Percentiles rank a stretch among this genome's conserved stretches.
These are phyloP conservation scores for Noccaea bulbosa DNA, from an alignment of 345 rosid species.

Conservation along the genomic window DNA sequence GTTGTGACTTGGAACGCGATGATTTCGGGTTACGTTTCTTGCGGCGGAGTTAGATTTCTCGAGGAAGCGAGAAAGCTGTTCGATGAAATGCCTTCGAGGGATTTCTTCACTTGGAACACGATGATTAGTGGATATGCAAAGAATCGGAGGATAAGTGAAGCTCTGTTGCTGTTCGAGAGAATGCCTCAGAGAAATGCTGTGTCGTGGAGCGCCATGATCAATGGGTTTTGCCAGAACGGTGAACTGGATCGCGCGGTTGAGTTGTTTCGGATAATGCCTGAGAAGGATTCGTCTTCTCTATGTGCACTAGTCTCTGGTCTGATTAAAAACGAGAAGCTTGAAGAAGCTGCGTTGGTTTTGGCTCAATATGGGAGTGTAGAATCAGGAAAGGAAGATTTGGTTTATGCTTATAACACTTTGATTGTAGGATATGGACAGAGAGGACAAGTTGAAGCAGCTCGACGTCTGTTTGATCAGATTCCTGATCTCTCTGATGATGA, in stretches of 20 bases:
- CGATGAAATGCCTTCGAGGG: slow-evolving; percentile 46
- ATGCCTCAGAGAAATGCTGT: slow-evolving; percentile 67
- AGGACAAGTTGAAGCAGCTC: slow-evolving; percentile 62
- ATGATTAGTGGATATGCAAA: slow-evolving; percentile 79
- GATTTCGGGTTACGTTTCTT: slow-evolving; percentile 64
- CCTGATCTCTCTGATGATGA: slow-evolving; percentile 35
- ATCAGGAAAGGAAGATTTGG: slow-evolving; percentile 47
- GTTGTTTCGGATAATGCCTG: slow-evolving; percentile 59
- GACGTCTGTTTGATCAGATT: slow-evolving; percentile 57
- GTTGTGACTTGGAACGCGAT: slow-evolving; percentile 67
- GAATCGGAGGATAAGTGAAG: slow-evolving; percentile 62
- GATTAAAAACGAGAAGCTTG: slow-evolving; percentile 56
- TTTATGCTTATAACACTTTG: slow-evolving; percentile 72
- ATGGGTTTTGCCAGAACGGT: slow-evolving; percentile 62
- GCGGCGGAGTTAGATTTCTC: slow-evolving; percentile 48
- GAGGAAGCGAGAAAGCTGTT: slow-evolving; percentile 43
- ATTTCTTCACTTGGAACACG: slow-evolving; percentile 66
- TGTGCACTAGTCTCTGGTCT: slow-evolving; percentile 73
- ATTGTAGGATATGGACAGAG: slow-evolving; percentile 76
- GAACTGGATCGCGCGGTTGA: slow-evolving; percentile 52
- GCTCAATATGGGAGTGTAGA: slow-evolving; percentile 34
- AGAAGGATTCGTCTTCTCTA: slow-evolving; percentile 53
- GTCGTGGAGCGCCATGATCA: slow-evolving; percentile 58
- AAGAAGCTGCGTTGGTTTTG: slow-evolving; percentile 60
- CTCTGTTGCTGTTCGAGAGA: slow-evolving; percentile 47